A percentile compares a stretch with the other conserved stretches of the same genome.
phyloP scores from a whole-genome alignment of 257 asterid genomes.

The Solanum acaule region DNA sequence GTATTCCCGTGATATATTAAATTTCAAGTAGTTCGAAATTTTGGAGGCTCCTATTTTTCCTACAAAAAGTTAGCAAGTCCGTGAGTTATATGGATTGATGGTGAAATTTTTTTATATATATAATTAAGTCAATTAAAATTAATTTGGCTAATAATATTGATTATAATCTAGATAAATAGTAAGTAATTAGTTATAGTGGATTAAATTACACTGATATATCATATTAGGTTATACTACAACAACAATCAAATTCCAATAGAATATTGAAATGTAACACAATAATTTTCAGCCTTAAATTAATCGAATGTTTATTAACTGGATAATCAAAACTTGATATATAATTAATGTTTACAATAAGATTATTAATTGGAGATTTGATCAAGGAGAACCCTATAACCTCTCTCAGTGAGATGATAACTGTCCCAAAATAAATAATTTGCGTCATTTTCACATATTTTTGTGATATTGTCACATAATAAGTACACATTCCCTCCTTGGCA shows the following conservation, averaged over 20 bases:
- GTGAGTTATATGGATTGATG: background rate
- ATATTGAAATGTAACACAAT: background rate
- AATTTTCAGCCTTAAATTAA: background rate
- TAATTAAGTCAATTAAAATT: too few species aligned
- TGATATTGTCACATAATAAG: conserved; percentile 7
- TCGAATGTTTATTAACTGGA: background rate
- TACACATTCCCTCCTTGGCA: conserved; percentile 12
- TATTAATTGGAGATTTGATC: background rate
- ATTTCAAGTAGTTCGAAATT: background rate
- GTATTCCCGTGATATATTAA: background rate
- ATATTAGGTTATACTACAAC: too few species aligned
- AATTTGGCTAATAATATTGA: background rate
- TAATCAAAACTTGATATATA: background rate
- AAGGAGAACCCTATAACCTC: conserved; percentile 17
- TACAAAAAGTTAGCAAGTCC: background rate
- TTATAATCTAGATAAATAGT: too few species aligned
- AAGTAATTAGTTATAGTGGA: background rate
- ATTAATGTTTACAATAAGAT: background rate
- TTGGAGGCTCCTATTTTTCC: background rate
- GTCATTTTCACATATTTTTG: conserved; percentile 14
- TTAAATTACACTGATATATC: background rate
- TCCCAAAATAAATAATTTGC: conserved; percentile 30
- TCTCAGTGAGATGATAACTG: conserved; percentile 33
- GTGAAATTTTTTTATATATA: too few species aligned
- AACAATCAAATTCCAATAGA: too few species aligned